phyloP scores from a whole-genome alignment of 768 basidiomycete species.

The Lactarius sanguifluus region DNA sequence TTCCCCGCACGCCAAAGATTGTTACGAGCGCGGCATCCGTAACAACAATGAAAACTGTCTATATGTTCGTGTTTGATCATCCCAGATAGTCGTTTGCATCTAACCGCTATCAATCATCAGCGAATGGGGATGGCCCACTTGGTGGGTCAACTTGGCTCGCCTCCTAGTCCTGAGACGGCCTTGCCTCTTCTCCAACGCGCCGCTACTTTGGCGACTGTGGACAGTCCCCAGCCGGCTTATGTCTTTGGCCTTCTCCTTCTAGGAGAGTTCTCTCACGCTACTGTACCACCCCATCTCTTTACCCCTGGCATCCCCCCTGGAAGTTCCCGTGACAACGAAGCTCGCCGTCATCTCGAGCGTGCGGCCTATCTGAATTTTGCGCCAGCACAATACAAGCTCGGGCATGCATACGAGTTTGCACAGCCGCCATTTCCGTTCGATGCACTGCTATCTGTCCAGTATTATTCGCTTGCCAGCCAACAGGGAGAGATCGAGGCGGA shows the following conservation, averaged over 20 bases:
- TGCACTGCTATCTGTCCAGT: conserved; percentile 85
- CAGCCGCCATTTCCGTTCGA: conserved; percentile 83
- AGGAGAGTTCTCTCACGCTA: conserved; percentile 72
- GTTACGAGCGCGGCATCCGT: conserved; percentile 81
- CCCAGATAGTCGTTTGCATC: conserved; percentile 19
- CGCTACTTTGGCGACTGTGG: conserved; percentile 67
- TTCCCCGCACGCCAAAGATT: conserved; percentile 67
- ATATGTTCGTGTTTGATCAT: conserved; percentile 48
- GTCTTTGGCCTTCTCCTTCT: conserved; percentile 86
- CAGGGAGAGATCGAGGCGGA: conserved; percentile 91
- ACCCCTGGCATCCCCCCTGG: conserved; percentile 53
- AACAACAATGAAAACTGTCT: conserved; percentile 74
- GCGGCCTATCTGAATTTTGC: conserved; percentile 84
- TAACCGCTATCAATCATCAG: conserved; percentile 40
- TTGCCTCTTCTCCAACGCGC: conserved; percentile 75
- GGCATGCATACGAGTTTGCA: conserved; percentile 91
- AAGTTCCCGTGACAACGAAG: conserved; percentile 53
- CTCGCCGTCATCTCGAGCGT: conserved; percentile 74
- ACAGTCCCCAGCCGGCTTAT: conserved; percentile 86
- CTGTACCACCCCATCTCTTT: conserved; percentile 52
- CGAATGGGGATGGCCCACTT: conserved; percentile 92
- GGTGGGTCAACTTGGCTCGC: conserved; percentile 78
- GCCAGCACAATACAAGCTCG: conserved; percentile 90
- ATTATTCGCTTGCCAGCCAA: conserved; percentile 80
- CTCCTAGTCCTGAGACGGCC: conserved; percentile 52